These are phyloP conservation scores for Lotus japonicus DNA, from an alignment of 306 rosid species.

Conservation along the genomic window DNA sequence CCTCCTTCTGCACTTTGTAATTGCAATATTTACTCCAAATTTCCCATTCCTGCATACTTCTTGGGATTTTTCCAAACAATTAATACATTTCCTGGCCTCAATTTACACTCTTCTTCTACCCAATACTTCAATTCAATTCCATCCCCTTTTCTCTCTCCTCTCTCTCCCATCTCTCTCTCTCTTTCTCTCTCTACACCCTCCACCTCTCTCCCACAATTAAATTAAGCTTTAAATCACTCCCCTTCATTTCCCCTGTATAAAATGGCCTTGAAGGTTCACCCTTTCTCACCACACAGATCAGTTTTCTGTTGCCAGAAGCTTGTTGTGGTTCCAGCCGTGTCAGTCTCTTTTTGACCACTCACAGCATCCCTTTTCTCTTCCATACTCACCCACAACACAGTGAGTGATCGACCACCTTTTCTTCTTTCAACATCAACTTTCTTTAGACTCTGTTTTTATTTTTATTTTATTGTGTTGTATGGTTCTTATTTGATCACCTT, in stretches of 20 bases:
- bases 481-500: neutral
- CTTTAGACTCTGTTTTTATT: neutral
- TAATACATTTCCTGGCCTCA: slow-evolving; percentile 86
- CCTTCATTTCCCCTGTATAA: slow-evolving; percentile 53
- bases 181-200: slow-evolving; percentile 44
- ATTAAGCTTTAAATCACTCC: slow-evolving; percentile 61
- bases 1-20: slow-evolving; percentile 49
- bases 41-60: slow-evolving; percentile 67
- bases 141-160: slow-evolving; percentile 27
- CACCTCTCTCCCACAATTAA: slow-evolving; percentile 57
- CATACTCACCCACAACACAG: neutral
- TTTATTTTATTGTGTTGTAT: too few species aligned
- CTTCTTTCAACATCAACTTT: neutral
- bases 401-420: neutral
- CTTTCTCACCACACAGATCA: slow-evolving; percentile 27
- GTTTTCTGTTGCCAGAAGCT: slow-evolving; percentile 25
- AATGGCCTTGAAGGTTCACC: slow-evolving; percentile 33
- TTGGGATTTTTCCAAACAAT: slow-evolving; percentile 65
- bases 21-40: slow-evolving; percentile 72
- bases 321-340: neutral
- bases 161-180: too few species aligned
- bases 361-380: neutral
- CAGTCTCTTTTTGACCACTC: neutral
- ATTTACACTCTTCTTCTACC: slow-evolving; percentile 82
- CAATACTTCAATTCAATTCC: slow-evolving; percentile 44